These are phyloP conservation scores for Oropetium thomaeum DNA, from an alignment of 176 grass and related monocot species.

Conservation along the genomic window DNA sequence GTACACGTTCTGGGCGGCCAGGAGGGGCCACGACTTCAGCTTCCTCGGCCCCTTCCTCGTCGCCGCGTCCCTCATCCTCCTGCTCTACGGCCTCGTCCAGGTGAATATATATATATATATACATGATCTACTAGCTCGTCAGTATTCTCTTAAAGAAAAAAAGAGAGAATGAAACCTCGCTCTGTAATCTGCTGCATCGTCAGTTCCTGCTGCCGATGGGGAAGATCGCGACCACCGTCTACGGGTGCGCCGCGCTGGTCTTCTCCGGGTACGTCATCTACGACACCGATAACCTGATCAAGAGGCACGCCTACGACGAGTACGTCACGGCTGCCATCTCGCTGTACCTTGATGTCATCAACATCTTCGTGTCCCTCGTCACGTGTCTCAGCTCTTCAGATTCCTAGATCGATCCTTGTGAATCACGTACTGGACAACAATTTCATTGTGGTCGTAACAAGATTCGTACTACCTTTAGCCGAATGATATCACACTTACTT, in stretches of 20 bases:
- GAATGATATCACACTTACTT: too few species aligned
- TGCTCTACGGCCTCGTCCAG: constrained; percentile 55
- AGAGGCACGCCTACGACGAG: constrained; percentile 54
- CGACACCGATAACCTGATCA: constrained; percentile 62
- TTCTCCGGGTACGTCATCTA: constrained; percentile 68
- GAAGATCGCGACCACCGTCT: constrained; percentile 36
- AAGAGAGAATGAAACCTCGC: too few species aligned
- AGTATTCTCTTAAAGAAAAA: too few species aligned
- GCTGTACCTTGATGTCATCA: constrained; percentile 61
- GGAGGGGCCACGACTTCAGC: constrained; percentile 60
- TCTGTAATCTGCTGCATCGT: too few species aligned
- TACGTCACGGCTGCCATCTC: constrained; percentile 51
- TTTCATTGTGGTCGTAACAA: too few species aligned
- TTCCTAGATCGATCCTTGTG: constrained; percentile 22
- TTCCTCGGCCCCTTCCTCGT: constrained; percentile 68
- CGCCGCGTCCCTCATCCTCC: constrained; percentile 32
- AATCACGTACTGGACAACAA: too few species aligned
- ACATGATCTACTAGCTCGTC: too few species aligned
- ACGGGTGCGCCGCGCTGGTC: constrained; percentile 46
- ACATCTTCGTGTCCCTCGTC: constrained; percentile 53
- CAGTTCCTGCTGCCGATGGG: constrained; percentile 63
- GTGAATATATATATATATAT: too few species aligned
- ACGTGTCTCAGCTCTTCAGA: constrained; percentile 35
- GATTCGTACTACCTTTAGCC: too few species aligned
- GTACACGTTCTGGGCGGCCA: constrained; percentile 89